Percentiles rank a stretch among this genome's conserved stretches.
These are phyloP conservation scores for Noccaea caerulescens DNA, from an alignment of 345 rosid genomes.

Conservation along the genomic window DNA sequence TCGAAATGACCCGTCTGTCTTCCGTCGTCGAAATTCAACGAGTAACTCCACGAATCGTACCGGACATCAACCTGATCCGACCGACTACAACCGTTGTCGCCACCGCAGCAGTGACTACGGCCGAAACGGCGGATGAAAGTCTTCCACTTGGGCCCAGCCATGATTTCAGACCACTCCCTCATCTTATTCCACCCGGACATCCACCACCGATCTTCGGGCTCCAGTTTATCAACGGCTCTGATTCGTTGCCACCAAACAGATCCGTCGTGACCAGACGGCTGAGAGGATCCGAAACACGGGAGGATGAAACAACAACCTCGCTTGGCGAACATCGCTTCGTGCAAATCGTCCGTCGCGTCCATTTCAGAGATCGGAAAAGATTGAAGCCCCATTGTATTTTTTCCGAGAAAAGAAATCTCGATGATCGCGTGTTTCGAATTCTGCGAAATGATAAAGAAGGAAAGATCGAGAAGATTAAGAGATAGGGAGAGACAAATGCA, in stretches of 20 bases:
- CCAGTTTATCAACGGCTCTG: conserved; percentile 38
- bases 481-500: conserved; percentile 36
- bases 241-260: conserved; percentile 56
- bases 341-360: conserved; percentile 45
- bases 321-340: conserved; percentile 43
- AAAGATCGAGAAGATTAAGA: conserved; percentile 3
- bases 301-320: conserved; percentile 52
- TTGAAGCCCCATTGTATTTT: conserved; percentile 34
- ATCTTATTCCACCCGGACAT: conserved; percentile 50
- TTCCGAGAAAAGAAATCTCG: background rate
- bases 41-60: conserved; percentile 80
- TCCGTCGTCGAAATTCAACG: conserved; percentile 90
- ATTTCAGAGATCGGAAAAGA: conserved; percentile 23
- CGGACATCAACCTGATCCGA: conserved; percentile 50
- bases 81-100: conserved; percentile 25
- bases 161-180: conserved; percentile 59
- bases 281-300: conserved; percentile 44
- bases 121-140: conserved; percentile 52
- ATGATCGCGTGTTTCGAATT: background rate
- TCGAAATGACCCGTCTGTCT: conserved; percentile 42
- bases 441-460: too few species aligned
- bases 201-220: conserved; percentile 49
- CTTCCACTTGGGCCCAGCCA: conserved; percentile 62
- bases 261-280: conserved; percentile 36
- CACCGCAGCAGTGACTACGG: conserved; percentile 38